Conservation (phyloP, 2,329 filamentous ascomycete species). For the Canariomyces notabilis region DNA sequence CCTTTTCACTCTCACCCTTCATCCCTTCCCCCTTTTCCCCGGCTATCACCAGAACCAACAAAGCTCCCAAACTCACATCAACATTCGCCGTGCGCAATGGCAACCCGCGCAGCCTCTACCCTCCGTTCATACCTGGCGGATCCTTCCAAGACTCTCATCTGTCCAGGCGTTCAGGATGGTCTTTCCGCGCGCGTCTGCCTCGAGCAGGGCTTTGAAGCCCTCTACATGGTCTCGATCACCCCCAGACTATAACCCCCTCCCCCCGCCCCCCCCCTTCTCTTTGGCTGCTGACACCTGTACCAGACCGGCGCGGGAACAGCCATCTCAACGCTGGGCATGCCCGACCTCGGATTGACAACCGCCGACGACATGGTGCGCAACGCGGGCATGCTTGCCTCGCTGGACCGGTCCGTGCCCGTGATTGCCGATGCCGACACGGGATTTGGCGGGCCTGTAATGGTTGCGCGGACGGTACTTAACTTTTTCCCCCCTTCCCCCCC, state of each 20-base stretch:
- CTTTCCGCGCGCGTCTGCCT: conserved; percentile 60
- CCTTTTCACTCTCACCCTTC: not conserved
- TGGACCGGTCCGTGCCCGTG: conserved; percentile 50
- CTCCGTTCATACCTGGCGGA: conserved; percentile 39
- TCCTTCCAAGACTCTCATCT: conserved; percentile 44
- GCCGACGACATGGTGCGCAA: conserved; percentile 59
- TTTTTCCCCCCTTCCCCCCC: not conserved
- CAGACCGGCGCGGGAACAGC: conserved; percentile 59
- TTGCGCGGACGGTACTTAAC: conserved; percentile 46
- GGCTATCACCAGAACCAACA: not conserved
- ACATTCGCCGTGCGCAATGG: conserved; percentile 24
- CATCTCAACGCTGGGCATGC: conserved; percentile 55
- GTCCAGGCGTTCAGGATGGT: conserved; percentile 65
- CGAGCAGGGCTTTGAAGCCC: conserved; percentile 55
- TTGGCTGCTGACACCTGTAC: not conserved
- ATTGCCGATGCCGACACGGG: conserved; percentile 59
- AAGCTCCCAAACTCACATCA: not conserved
- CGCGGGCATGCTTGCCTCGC: conserved; percentile 59
- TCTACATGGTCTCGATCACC: conserved; percentile 76
- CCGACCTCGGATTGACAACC: conserved; percentile 59
- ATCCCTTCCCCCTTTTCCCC: not conserved
- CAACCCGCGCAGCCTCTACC: conserved; percentile 27
- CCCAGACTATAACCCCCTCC: no score
- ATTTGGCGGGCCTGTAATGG: conserved; percentile 49
- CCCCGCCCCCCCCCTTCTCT: not conserved